Evolutionary conservation across 2,329 filamentous ascomycete genomes (phyloP), one percentile per base, ranked within the genome.

Genomic region (Fusarium sp.): DNA sequence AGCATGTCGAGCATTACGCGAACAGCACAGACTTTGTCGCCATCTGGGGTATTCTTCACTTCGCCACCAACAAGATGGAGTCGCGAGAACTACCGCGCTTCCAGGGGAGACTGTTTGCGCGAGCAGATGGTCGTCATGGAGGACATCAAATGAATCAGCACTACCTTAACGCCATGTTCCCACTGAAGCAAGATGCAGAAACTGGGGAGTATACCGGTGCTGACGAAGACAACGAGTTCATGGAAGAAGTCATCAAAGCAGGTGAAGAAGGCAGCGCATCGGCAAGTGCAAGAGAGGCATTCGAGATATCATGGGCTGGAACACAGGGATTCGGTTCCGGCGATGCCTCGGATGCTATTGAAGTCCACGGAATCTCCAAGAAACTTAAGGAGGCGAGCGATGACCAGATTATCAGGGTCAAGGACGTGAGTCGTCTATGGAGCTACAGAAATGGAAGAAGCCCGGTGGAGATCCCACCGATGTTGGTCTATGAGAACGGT

Each of bases 1-100:
- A 86, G 8, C 85, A 94, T 69, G 90, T 96, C 41, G 93, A 96
- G 79, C 93, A 96, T 78, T 96, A 94, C 74, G 90, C 90, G 4
- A 91, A 94, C 75, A 86, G 85, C 11, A 86, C 84, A 18, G 93
- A 96, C 73, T 92, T 93, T 70, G 91, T 95, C 4, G 86, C 91
- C 6, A 81, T 89, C 12, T 93, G 91, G 85, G 93, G 93, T 2
- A 88, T 94, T 8, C 81, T 95, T 37, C 86, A 92, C 76, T 93
- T 92, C 74, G 83, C 84, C 3, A 83, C 80, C 28, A 84, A 86
- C 53, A 68, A 60, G 16, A 77, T 80, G 75, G 74, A 72, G 19
- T 79, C 77, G 1, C 79, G 77, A 23, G 78, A 83, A 45, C 84
- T 90, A 65, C 87, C 89, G 52, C 84, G 88, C 44, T 91, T 90